Evolutionary conservation across 345 rosid genomes (phyloP).

Genomic region (Gossypioides kirkii): DNA sequence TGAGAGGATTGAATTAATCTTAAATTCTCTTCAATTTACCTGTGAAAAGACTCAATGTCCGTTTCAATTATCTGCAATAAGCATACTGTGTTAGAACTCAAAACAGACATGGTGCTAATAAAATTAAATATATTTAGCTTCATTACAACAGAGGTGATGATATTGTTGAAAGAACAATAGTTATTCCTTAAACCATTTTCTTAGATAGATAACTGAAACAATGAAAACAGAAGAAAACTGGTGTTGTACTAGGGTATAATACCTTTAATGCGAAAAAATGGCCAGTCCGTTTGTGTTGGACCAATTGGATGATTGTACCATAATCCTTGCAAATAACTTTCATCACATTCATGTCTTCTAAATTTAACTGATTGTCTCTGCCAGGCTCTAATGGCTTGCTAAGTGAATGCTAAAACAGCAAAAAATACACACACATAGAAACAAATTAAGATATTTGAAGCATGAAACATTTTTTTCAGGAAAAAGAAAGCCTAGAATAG

Average conservation of each 20-base stretch:
- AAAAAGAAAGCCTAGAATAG: too few species aligned
- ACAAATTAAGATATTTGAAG: too few species aligned
- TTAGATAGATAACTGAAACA: background rate
- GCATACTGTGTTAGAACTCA: background rate
- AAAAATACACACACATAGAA: background rate
- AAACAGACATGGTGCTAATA: background rate
- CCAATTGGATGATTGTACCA: constrained; percentile 78
- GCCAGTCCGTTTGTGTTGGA: constrained; percentile 87
- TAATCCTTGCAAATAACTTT: constrained; percentile 80
- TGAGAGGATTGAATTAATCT: constrained; percentile 59
- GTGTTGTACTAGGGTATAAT: background rate
- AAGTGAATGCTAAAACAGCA: constrained; percentile 50
- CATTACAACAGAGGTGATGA: background rate
- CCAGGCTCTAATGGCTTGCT: too few species aligned
- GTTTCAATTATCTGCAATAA: constrained; percentile 16
- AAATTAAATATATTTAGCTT: background rate
- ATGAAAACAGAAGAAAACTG: background rate
- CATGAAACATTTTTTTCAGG: too few species aligned
- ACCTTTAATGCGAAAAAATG: constrained; percentile 91
- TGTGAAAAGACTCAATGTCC: constrained; percentile 43
- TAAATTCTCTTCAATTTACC: constrained; percentile 51
- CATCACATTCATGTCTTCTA: constrained; percentile 66
- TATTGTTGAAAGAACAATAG: background rate
- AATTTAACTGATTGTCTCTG: constrained; percentile 54
- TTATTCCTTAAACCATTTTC: background rate